Evolutionary conservation across 495 filamentous ascomycete genomes (phyloP).

Genomic region (Podospora anserina): DNA sequence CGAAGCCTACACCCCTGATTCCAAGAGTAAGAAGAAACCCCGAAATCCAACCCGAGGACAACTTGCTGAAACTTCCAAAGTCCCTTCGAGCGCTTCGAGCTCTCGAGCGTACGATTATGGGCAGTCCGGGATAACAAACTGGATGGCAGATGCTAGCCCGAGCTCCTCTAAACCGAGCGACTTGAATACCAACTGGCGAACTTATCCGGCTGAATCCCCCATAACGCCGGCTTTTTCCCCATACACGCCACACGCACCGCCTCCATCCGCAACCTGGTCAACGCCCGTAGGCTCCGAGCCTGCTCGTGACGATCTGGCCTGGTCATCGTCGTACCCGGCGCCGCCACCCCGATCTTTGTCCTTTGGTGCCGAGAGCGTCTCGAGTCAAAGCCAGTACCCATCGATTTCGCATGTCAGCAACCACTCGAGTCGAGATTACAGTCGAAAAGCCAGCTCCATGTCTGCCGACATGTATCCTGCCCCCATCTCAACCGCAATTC

Average conservation of each 20-base stretch:
- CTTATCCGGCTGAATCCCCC: constrained; percentile 40
- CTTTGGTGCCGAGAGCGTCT: constrained; percentile 39
- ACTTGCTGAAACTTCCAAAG: constrained; percentile 37
- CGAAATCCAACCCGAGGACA: background rate
- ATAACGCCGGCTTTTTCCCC: constrained; percentile 41
- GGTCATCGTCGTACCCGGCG: constrained; percentile 42
- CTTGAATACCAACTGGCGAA: constrained; percentile 37
- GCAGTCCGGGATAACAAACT: constrained; percentile 41
- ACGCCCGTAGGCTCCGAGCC: constrained; percentile 33
- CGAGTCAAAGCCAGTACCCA: constrained; percentile 33
- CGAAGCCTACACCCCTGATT: constrained; percentile 37
- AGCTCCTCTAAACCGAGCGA: constrained; percentile 37
- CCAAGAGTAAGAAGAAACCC: constrained; percentile 39
- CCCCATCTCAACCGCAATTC: constrained; percentile 37
- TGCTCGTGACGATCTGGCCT: constrained; percentile 35
- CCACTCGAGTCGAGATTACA: constrained; percentile 32
- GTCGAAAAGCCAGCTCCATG: constrained; percentile 35
- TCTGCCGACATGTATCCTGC: constrained; percentile 39
- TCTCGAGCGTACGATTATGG: constrained; percentile 39
- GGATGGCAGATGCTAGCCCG: constrained; percentile 41
- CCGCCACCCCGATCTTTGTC: constrained; percentile 44
- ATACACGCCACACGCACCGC: constrained; percentile 39
- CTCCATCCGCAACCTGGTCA: constrained; percentile 41
- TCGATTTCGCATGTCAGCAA: constrained; percentile 32
- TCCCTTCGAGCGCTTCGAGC: constrained; percentile 32